These are phyloP conservation scores for Zygotorulaspora danielsina DNA, from an alignment of 805 yeast genomes.

Conservation along the genomic window DNA sequence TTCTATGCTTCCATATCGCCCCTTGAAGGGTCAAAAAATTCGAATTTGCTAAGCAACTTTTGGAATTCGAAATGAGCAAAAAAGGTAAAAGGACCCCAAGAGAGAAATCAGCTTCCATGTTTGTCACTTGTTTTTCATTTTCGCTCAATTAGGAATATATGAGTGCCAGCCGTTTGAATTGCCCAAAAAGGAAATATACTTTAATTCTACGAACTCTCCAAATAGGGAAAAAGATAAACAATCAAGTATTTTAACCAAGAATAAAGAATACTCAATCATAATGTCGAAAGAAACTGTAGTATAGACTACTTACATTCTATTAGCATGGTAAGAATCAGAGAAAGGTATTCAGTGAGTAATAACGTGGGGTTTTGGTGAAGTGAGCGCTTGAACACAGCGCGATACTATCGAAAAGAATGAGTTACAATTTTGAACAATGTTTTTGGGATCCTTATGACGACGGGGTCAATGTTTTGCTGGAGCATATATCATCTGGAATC, in stretches of 20 bases:
- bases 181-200: background rate
- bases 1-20: conserved; percentile 2
- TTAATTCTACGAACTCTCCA: background rate
- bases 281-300: no score
- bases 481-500: conserved; percentile 30
- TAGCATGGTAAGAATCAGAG: no score
- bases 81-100: background rate
- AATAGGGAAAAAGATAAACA: conserved; percentile 5
- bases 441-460: conserved; percentile 37
- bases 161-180: background rate
- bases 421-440: conserved; percentile 30
- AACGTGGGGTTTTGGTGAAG: no score
- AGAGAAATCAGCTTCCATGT: background rate
- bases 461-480: conserved; percentile 29
- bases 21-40: background rate
- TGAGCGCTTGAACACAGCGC: no score
- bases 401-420: conserved; percentile 11
- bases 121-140: background rate
- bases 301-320: no score
- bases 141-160: background rate
- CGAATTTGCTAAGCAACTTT: conserved; percentile 1
- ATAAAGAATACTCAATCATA: background rate
- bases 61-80: background rate
- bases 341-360: no score
- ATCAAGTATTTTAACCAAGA: background rate